These are phyloP conservation scores for Solanum chaucha DNA, from an alignment of 257 asterid genomes.

Conservation along the genomic window DNA sequence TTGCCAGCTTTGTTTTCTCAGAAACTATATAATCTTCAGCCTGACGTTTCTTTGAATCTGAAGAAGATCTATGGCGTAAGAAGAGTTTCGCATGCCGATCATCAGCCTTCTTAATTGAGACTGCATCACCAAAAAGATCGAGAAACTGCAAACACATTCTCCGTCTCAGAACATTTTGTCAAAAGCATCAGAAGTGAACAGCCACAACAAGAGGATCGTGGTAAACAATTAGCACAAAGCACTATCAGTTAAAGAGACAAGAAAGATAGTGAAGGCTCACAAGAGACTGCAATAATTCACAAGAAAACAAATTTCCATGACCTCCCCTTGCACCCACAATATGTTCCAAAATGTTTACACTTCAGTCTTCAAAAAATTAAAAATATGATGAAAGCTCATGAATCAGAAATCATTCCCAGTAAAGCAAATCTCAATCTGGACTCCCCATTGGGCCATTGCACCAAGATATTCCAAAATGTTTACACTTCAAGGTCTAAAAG, in stretches of 20 bases:
- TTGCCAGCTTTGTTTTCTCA: slow-evolving; percentile 64
- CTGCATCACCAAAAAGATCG: slow-evolving; percentile 87
- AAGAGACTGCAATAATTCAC: background rate
- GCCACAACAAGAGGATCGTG: background rate
- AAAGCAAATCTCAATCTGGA: background rate
- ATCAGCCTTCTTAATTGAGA: slow-evolving; percentile 64
- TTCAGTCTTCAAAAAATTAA: background rate
- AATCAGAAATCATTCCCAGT: background rate
- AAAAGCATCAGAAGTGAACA: background rate
- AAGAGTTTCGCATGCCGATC: slow-evolving; percentile 79
- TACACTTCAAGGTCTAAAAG: background rate
- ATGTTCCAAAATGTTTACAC: background rate
- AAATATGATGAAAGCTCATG: background rate
- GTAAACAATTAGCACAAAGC: background rate
- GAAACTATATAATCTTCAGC: slow-evolving; percentile 80
- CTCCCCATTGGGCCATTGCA: background rate
- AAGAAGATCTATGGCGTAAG: slow-evolving; percentile 63
- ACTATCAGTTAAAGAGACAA: background rate
- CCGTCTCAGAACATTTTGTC: background rate
- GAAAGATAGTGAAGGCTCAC: background rate
- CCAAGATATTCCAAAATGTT: background rate
- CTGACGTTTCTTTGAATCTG: slow-evolving; percentile 78
- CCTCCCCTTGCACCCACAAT: background rate
- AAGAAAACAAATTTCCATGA: background rate
- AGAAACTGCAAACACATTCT: slow-evolving; percentile 51